Evolutionary conservation across 257 asterid species (phyloP), one percentile per base, ranked within the genome.

Genomic region (Henckelia pumila): DNA sequence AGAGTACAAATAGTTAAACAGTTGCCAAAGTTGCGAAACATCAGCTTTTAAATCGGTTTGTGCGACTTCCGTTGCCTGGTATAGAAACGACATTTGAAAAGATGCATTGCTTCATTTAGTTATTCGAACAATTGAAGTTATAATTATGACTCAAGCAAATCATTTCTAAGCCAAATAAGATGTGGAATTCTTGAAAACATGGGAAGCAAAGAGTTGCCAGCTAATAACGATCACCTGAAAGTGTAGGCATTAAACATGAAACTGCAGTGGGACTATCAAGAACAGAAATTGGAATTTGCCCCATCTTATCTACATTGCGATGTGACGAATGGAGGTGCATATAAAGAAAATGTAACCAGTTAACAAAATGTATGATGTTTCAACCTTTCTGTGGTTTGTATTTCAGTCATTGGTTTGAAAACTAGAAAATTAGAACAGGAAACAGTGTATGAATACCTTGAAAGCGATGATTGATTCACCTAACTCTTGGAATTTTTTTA

Each of bases 131-230:
- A 13, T 40, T 11, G 50, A 40, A 40, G n/a, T 40, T 11, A 40
- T n/a, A 14, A 40, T 11, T 40, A 11, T 40, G 50, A 14, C 50
- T 40, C 19, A 10, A 11, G 50, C n/a, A 16, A 20, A 47, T 9
- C 40, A 14, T 40, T 59, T 56, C 4, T 2, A 23, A 44, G 52
- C 19, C 20, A 59, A 25, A 59, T 28, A 24, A 8, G 21, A 0
- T 19, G 60, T 59, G 30, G 30, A 21, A 69, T 33, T 14, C n/a
- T n/a, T 70, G 25, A 35, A 57, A 23, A 11, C 25, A 58, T 9
- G 63, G 29, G 33, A 11, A 14, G 55, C 35, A 55, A 55, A 22
- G 61, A 67, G 21, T 26, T 62, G 56, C n/a, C n/a, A 40, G 17
- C 1, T 35, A 35, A 40, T 40, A 11, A 40, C 14, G 1, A 40